These are phyloP conservation scores for Calocybe indica DNA, from an alignment of 768 basidiomycete species.

Conservation along the genomic window DNA sequence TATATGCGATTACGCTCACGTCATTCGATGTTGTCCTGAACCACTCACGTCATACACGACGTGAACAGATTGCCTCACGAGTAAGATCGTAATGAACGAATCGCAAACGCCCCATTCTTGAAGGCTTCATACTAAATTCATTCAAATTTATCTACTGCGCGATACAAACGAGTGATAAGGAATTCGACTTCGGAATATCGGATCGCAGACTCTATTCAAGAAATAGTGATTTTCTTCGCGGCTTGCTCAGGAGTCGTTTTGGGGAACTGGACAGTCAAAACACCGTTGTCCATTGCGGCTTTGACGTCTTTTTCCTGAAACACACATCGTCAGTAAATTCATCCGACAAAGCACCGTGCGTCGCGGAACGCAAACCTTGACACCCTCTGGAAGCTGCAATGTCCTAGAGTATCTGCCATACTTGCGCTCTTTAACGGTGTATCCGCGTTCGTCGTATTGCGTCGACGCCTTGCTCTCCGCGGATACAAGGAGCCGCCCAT, in stretches of 20 bases:
- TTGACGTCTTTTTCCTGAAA: constrained; percentile 24
- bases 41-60: too few species aligned
- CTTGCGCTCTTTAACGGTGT: constrained; percentile 41
- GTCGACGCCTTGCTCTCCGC: constrained; percentile 33
- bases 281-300: constrained; percentile 37
- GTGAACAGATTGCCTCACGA: too few species aligned
- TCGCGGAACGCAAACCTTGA: constrained; percentile 33
- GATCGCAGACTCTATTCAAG: background rate
- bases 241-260: constrained; percentile 28
- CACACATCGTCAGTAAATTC: background rate
- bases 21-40: too few species aligned
- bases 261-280: constrained; percentile 41
- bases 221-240: constrained; percentile 29
- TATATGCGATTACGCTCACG: too few species aligned
- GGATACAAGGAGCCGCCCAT: constrained; percentile 42
- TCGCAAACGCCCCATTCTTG: too few species aligned
- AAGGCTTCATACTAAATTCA: too few species aligned
- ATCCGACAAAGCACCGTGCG: background rate
- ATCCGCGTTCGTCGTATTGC: constrained; percentile 28
- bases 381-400: constrained; percentile 42
- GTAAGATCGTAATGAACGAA: too few species aligned
- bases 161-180: too few species aligned
- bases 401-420: constrained; percentile 36
- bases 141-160: too few species aligned
- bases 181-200: too few species aligned